Evolutionary conservation across 73 alveolate genomes (phyloP).

Genomic region (Tetrahymena elliotti): DNA sequence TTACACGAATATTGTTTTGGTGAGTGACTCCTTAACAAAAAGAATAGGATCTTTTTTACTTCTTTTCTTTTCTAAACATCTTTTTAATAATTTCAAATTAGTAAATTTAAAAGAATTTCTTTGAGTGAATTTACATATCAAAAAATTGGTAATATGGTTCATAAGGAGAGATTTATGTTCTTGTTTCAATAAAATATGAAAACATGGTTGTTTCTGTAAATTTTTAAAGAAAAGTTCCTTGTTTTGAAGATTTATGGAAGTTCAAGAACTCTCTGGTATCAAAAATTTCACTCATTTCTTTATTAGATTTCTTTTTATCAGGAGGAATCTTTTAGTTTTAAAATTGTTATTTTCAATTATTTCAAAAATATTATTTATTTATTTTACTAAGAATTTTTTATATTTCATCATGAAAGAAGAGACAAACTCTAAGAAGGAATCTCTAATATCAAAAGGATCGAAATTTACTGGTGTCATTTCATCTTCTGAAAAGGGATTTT

Average conservation of each 20-base stretch:
- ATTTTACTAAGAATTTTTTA: constrained; percentile 2
- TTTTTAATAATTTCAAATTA: background rate
- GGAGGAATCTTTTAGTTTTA: background rate
- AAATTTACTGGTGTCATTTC: background rate
- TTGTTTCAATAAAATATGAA: constrained; percentile 12
- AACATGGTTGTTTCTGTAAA: constrained; percentile 37
- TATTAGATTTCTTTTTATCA: background rate
- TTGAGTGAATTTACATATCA: constrained; percentile 3
- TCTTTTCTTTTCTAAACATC: constrained; percentile 9
- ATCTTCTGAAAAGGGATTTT: background rate
- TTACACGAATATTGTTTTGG: background rate
- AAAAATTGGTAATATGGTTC: constrained; percentile 18
- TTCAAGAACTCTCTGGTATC: background rate
- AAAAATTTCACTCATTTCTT: constrained; percentile 17
- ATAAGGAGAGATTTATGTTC: background rate
- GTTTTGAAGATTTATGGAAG: constrained; percentile 11
- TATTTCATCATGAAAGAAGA: constrained; percentile 11
- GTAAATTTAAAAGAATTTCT: background rate
- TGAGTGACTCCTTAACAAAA: background rate
- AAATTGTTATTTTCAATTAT: background rate
- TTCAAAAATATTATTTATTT: background rate
- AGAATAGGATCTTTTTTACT: constrained; percentile 15
- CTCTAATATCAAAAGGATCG: constrained; percentile 23
- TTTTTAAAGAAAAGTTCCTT: constrained; percentile 17
- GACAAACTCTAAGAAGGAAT: constrained; percentile 29